Percentiles rank a stretch among this genome's conserved stretches.
Conservation (phyloP, 140 eudicot species). For the Bidens hawaiensis region DNA sequence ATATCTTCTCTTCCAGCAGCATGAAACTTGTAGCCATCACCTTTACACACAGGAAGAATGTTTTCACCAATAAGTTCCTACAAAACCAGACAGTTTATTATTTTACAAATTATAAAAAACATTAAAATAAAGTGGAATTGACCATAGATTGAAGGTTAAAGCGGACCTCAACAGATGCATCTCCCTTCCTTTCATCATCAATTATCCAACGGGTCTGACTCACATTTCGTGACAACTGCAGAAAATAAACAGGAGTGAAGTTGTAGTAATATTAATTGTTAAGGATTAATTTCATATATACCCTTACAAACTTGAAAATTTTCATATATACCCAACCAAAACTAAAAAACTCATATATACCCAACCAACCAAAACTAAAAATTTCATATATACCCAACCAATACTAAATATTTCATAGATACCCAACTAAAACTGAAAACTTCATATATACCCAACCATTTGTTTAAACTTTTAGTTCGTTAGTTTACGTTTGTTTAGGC, state of each 20-base stretch:
- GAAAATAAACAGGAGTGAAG: constrained; percentile 7
- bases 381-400: too few species aligned
- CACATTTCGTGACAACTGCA: constrained; percentile 91
- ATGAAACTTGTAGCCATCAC: constrained; percentile 90
- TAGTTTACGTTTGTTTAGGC: too few species aligned
- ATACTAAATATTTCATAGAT: too few species aligned
- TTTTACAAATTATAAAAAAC: background rate
- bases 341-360: too few species aligned
- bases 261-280: too few species aligned
- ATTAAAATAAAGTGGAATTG: background rate
- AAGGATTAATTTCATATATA: too few species aligned
- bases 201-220: constrained; percentile 98
- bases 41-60: constrained; percentile 72
- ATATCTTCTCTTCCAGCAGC: constrained; percentile 99
- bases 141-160: constrained; percentile 5
- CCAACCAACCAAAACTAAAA: too few species aligned
- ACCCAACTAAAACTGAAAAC: too few species aligned
- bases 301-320: too few species aligned
- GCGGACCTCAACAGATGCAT: constrained; percentile 88
- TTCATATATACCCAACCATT: too few species aligned
- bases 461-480: too few species aligned
- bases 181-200: constrained; percentile 98
- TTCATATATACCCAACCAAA: too few species aligned
- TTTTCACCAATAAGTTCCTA: constrained; percentile 83
- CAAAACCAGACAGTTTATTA: constrained; percentile 16